Evolutionary conservation across 73 alveolate genomes (phyloP).

Genomic region (Tetrahymena elliotti): DNA sequence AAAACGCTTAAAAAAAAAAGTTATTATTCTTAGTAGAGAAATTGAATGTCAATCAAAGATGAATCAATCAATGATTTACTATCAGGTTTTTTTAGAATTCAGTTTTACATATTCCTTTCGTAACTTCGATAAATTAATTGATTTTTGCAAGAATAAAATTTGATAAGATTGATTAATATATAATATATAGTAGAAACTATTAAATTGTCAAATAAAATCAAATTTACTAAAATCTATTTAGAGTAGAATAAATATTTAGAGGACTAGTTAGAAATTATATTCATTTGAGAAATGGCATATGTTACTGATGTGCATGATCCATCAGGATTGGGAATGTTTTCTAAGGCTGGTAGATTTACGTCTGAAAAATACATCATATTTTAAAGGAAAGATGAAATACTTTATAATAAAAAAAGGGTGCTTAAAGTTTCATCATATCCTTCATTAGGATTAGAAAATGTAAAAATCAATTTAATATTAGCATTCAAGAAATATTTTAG

Average conservation of each 20-base stretch:
- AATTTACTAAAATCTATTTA: neutral
- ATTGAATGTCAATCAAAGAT: neutral
- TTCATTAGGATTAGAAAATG: neutral
- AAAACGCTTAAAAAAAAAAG: neutral
- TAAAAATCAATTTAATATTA: neutral
- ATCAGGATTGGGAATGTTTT: constrained; percentile 17
- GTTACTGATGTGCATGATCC: neutral
- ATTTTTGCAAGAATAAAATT: neutral
- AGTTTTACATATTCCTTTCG: neutral
- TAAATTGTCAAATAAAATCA: neutral
- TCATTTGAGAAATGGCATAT: neutral
- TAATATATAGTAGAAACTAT: neutral
- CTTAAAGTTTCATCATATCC: neutral
- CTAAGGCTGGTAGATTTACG: constrained; percentile 40
- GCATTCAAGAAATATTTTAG: neutral
- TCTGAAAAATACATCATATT: constrained; percentile 30
- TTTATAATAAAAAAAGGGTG: neutral
- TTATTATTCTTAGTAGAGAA: neutral
- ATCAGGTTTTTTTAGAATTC: neutral
- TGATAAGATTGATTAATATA: neutral
- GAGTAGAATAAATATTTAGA: neutral
- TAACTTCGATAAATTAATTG: neutral
- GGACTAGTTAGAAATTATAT: neutral
- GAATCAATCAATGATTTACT: neutral
- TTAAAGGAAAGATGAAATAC: constrained; percentile 13